Evolutionary conservation across 2,329 filamentous ascomycete genomes (phyloP).

Genomic region (Fusarium equiseti): DNA sequence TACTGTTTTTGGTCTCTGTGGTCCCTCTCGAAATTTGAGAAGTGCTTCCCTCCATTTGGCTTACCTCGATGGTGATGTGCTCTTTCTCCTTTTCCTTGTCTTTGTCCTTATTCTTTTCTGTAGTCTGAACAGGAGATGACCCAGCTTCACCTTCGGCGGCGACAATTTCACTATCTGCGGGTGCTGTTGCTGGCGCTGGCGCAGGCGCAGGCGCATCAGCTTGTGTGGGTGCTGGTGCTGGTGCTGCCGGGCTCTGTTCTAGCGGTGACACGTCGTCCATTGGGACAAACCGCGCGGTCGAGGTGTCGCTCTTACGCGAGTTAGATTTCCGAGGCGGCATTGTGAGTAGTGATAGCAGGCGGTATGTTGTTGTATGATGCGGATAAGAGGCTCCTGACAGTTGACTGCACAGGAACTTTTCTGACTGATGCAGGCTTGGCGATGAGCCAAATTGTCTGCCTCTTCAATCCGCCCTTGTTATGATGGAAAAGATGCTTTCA

Average conservation of each 20-base stretch:
- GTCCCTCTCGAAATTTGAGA: neutral
- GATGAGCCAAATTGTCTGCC: neutral
- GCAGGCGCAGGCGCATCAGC: conserved; percentile 33
- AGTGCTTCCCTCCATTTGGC: neutral
- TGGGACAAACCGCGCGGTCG: conserved; percentile 59
- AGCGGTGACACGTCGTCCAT: conserved; percentile 56
- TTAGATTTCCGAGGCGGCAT: conserved; percentile 71
- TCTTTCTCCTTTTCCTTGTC: conserved; percentile 48
- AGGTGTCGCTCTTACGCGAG: conserved; percentile 59
- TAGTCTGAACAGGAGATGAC: conserved; percentile 40
- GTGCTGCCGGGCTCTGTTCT: conserved; percentile 32
- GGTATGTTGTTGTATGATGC: conserved; percentile 2
- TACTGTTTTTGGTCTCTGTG: neutral
- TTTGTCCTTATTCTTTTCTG: conserved; percentile 51
- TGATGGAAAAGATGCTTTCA: neutral
- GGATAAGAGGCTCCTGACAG: neutral
- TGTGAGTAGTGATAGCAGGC: conserved; percentile 20
- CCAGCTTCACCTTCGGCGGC: conserved; percentile 18
- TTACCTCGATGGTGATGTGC: conserved; percentile 66
- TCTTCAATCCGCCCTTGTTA: neutral
- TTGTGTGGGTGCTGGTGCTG: conserved; percentile 36
- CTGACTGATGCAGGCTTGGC: neutral
- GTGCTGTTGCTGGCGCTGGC: conserved; percentile 2
- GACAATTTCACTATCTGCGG: conserved; percentile 16
- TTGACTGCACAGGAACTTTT: neutral